Percentiles rank a stretch among this genome's conserved stretches.
Conservation (phyloP, 1,284 basidiomycete genomes). For the Cutaneotrichosporon cavernicola region DNA sequence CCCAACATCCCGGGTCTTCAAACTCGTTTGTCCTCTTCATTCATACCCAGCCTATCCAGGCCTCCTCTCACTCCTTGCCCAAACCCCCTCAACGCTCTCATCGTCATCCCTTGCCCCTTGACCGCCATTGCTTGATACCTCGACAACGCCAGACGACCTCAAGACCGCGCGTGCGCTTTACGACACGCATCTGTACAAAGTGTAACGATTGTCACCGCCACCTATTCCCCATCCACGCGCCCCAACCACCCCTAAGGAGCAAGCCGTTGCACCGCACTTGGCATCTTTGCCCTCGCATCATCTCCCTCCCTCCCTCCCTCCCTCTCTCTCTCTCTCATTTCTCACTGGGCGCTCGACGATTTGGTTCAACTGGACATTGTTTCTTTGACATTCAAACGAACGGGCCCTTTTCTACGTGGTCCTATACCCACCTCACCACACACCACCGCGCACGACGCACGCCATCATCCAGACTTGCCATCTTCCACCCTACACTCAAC, state of each 20-base stretch:
- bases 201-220: not conserved
- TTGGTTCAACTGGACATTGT: not conserved
- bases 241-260: not conserved
- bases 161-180: not conserved
- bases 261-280: not conserved
- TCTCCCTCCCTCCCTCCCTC: not conserved
- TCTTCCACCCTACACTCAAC: not conserved
- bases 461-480: not conserved
- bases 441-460: not conserved
- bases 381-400: slow-evolving; percentile 4
- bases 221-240: not conserved
- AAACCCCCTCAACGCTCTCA: not conserved
- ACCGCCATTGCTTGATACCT: not conserved
- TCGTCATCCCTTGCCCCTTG: slow-evolving; percentile 1
- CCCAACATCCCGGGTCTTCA: no score
- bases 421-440: not conserved
- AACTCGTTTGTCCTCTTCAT: no score
- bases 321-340: not conserved
- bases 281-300: not conserved
- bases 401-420: slow-evolving; percentile 4
- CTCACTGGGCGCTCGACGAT: not conserved
- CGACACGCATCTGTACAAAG: not conserved
- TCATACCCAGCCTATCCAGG: no score
- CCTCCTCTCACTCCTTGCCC: no score
- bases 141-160: not conserved